These are phyloP conservation scores for Didymosphaeria variabile DNA, from an alignment of 2,329 filamentous ascomycete genomes.

Conservation along the genomic window DNA sequence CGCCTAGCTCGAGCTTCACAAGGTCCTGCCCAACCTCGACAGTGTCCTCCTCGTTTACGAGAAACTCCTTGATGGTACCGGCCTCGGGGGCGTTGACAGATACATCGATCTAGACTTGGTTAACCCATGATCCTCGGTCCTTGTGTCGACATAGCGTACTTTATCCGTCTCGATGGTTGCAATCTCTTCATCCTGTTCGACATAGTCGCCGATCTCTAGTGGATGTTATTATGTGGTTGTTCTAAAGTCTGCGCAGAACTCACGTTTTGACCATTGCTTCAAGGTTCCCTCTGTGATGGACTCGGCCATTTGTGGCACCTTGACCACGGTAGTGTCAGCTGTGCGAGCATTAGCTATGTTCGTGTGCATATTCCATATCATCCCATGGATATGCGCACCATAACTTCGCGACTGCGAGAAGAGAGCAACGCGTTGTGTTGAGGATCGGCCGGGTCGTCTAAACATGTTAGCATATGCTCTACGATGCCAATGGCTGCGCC, in stretches of 20 bases:
- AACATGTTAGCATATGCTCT: conserved; percentile 24
- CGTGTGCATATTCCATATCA: neutral
- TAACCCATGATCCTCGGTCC: neutral
- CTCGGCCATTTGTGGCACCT: conserved; percentile 98
- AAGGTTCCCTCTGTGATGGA: conserved; percentile 97
- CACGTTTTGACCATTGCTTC: conserved; percentile 90
- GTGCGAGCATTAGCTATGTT: conserved; percentile 3
- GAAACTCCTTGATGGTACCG: conserved; percentile 88
- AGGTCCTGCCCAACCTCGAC: conserved; percentile 94
- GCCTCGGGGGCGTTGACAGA: conserved; percentile 93
- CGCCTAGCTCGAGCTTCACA: conserved; percentile 79
- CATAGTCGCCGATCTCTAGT: conserved; percentile 84
- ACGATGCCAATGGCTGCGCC: conserved; percentile 23
- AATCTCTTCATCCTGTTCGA: conserved; percentile 96
- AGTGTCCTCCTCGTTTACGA: conserved; percentile 93
- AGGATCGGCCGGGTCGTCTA: conserved; percentile 42
- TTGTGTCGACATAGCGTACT: conserved; percentile 58
- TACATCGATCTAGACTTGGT: conserved; percentile 79
- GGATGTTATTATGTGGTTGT: conserved; percentile 22
- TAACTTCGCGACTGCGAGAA: conserved; percentile 48
- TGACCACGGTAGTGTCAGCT: conserved; percentile 84
- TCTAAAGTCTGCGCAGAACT: conserved; percentile 25
- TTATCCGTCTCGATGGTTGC: conserved; percentile 99
- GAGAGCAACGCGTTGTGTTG: conserved; percentile 35
- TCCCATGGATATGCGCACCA: conserved; percentile 28